Base-by-base conservation (phyloP, 257 asterid genomes). In the Fraxinus cuspidata region DNA sequence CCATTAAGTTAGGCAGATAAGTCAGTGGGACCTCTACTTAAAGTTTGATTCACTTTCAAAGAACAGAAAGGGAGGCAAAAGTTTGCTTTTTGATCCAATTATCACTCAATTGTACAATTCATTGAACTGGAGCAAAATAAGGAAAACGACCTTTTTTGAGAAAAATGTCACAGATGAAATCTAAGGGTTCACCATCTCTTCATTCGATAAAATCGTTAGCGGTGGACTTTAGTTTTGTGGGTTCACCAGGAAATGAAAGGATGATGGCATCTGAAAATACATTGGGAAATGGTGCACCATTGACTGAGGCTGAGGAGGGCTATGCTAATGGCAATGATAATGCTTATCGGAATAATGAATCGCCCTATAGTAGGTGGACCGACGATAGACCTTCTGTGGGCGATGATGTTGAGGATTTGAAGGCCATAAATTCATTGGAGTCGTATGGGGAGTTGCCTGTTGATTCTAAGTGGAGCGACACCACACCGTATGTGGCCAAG, bases 381-480 rank as follows among this genome's bases (percentile, higher is more conserved):
- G 88, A 90, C 79, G 90, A 78, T 34, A 86, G 81, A 47, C 82
- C 84, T 78, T 81, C 90, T 32, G 77, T 78, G 75, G 87, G 79
- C 78, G 96, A 82, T 78, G 92, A 87, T 80, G 88, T 75, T 63
- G 92, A 83, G 81, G 91, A 84, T 82, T 63, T 35, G 78, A 83
- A 81, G 84, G 84, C 81, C 40, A 40, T 69, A 53, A 68, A 72
- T 78, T 83, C 88, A 29, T 84, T 91, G 28, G 60, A 51, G 42
- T 83, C 90, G 0, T 11, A 77, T 40, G 82, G 83, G 68, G 80
- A 81, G 31, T 78, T 85, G 18, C 79, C 84, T 76, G 88, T 71
- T 74, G 92, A 94, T 49, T 88, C 92, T 32, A 89, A 82, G 85
- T 94, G 98, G 98, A 85, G 88, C 70, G 97, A 91, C 81, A 91